phyloP scores from a whole-genome alignment of 768 basidiomycete species.

The Lentinula lateritia region DNA sequence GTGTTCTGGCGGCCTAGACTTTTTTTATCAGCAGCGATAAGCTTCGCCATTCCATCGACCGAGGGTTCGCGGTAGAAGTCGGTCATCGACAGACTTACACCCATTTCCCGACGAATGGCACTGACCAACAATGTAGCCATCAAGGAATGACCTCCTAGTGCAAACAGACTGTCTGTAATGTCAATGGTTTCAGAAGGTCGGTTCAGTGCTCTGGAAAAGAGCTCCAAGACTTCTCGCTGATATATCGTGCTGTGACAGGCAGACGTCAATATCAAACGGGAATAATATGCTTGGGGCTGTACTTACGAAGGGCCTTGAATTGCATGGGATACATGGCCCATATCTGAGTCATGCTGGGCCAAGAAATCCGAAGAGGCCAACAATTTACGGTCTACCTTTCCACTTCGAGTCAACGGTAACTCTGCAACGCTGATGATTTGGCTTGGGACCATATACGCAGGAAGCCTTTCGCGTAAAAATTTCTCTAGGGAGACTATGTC shows the following conservation, averaged over 20 bases:
- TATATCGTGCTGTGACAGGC: not conserved
- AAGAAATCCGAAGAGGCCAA: not conserved
- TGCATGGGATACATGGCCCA: not conserved
- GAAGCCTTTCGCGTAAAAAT: not conserved
- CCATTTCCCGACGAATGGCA: not conserved
- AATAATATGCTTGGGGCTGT: not conserved
- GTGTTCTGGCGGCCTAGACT: not conserved
- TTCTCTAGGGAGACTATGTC: not conserved
- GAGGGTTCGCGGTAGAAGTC: not conserved
- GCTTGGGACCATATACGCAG: not conserved
- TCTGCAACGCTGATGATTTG: not conserved
- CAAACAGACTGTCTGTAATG: not conserved
- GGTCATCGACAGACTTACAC: not conserved
- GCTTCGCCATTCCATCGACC: not conserved
- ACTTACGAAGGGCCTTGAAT: not conserved
- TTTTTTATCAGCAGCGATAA: not conserved
- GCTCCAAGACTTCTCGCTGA: not conserved
- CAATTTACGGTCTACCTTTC: not conserved
- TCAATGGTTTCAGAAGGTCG: not conserved
- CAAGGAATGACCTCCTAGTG: not conserved
- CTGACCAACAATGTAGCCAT: not conserved
- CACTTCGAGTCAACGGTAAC: not conserved
- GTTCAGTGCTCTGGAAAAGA: not conserved
- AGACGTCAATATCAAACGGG: not conserved
- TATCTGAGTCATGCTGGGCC: not conserved